These are phyloP conservation scores for Saccharomycopsis babjevae DNA, from an alignment of 805 yeast species.

Conservation along the genomic window DNA sequence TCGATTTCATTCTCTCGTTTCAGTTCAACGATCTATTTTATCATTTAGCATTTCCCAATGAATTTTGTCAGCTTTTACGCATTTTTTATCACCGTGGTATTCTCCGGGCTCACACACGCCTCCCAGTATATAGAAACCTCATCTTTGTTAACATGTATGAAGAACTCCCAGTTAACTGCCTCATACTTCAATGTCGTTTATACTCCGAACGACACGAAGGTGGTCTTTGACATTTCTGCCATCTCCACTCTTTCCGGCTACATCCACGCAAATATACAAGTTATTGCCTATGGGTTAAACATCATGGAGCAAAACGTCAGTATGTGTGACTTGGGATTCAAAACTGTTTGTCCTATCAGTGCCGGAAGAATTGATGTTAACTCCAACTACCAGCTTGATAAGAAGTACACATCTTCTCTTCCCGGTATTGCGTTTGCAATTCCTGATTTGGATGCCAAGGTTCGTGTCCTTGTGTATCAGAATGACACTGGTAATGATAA, in stretches of 20 bases:
- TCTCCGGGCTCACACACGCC: not conserved
- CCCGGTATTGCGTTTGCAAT: conserved; percentile 83
- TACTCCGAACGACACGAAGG: conserved; percentile 55
- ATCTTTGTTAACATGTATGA: conserved; percentile 88
- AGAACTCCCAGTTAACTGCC: conserved; percentile 77
- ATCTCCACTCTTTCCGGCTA: conserved; percentile 68
- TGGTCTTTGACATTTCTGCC: conserved; percentile 62
- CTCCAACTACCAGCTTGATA: conserved; percentile 35
- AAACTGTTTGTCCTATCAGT: conserved; percentile 67
- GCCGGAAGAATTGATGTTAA: conserved; percentile 78
- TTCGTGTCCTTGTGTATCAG: conserved; percentile 55
- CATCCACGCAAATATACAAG: conserved; percentile 51
- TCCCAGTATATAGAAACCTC: conserved; percentile 34
- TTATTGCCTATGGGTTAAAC: conserved; percentile 75
- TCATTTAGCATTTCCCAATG: not conserved
- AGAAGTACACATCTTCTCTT: conserved; percentile 37
- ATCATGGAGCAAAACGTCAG: conserved; percentile 44
- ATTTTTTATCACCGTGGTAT: not conserved
- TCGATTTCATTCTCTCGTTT: no score
- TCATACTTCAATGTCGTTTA: conserved; percentile 67
- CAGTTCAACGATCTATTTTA: no score
- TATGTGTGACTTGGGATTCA: conserved; percentile 53
- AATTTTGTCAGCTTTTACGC: not conserved
- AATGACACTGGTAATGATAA: conserved; percentile 32
- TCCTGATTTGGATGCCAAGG: conserved; percentile 92